A percentile compares a stretch with the other conserved stretches of the same genome.
Evolutionary conservation across 495 filamentous ascomycete species (phyloP).

Genomic region (Trichoderma parareesei): DNA sequence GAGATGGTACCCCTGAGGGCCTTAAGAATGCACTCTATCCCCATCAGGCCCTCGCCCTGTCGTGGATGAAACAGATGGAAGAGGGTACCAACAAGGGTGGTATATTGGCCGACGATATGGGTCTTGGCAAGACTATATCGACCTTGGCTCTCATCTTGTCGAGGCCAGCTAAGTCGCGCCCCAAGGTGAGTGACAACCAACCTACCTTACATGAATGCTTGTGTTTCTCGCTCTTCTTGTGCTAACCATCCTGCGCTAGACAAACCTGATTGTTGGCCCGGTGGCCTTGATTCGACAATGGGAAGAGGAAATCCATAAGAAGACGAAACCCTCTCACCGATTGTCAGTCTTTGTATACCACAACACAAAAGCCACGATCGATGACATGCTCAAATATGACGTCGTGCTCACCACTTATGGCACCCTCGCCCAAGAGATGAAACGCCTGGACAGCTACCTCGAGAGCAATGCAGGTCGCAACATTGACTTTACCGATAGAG

Average conservation of each 20-base stretch:
- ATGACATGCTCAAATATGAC: slow-evolving; percentile 60
- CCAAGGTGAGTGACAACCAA: slow-evolving; percentile 18
- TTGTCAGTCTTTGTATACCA: slow-evolving; percentile 66
- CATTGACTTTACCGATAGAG: slow-evolving; percentile 16
- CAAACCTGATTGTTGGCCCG: slow-evolving; percentile 81
- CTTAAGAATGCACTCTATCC: slow-evolving; percentile 65
- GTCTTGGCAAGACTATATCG: slow-evolving; percentile 90
- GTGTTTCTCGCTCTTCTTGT: neutral
- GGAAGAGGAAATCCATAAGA: slow-evolving; percentile 72
- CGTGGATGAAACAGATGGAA: slow-evolving; percentile 80
- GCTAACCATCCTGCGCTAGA: slow-evolving; percentile 35
- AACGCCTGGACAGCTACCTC: slow-evolving; percentile 29
- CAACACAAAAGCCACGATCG: slow-evolving; percentile 47
- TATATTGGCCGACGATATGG: slow-evolving; percentile 90
- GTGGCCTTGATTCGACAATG: slow-evolving; percentile 85
- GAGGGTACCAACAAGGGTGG: slow-evolving; percentile 70
- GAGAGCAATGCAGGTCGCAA: slow-evolving; percentile 19
- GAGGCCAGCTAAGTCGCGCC: slow-evolving; percentile 50
- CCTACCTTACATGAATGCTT: neutral
- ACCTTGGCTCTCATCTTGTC: slow-evolving; percentile 75
- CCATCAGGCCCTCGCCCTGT: slow-evolving; percentile 76
- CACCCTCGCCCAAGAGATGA: slow-evolving; percentile 63
- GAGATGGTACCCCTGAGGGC: slow-evolving; percentile 65
- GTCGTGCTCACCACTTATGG: slow-evolving; percentile 89
- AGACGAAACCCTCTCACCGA: slow-evolving; percentile 50